Percentiles rank a stretch among this genome's conserved stretches.
Conservation (phyloP, 1,284 basidiomycete genomes). For the Marasmius oreades region DNA sequence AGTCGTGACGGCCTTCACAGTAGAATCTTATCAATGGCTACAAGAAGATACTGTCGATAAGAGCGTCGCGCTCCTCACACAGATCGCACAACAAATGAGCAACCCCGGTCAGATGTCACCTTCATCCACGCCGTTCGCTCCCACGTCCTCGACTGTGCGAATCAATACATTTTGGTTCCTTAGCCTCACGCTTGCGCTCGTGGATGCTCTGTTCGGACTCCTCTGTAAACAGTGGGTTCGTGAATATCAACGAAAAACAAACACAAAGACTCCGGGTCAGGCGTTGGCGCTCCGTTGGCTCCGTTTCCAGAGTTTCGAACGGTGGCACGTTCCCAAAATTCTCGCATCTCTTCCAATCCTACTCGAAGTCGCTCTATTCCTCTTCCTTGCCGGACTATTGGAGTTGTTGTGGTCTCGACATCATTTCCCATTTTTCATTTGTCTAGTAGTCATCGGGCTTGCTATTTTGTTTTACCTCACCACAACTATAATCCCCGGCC, state of each 20-base stretch:
- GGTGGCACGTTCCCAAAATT: not conserved
- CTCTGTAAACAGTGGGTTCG: slow-evolving; percentile 15
- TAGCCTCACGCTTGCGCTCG: slow-evolving; percentile 7
- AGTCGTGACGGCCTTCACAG: slow-evolving; percentile 5
- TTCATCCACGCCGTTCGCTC: not conserved
- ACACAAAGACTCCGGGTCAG: not conserved
- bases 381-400: slow-evolving; percentile 6
- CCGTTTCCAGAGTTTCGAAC: not conserved
- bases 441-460: not conserved
- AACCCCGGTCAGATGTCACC: no score
- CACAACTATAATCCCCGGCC: not conserved
- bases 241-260: slow-evolving; percentile 5
- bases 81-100: slow-evolving; percentile 3
- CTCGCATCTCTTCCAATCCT: slow-evolving; percentile 3
- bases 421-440: not conserved
- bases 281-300: not conserved
- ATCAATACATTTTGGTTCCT: slow-evolving; percentile 8
- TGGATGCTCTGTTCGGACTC: slow-evolving; percentile 6
- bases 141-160: not conserved
- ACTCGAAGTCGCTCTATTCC: slow-evolving; percentile 1
- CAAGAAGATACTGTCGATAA: not conserved
- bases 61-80: not conserved
- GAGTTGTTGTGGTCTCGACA: slow-evolving; percentile 5
- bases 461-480: not conserved
- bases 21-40: slow-evolving; percentile 6